Evolutionary conservation across 2,329 filamentous ascomycete species (phyloP).

Genomic region (Xylaria arbuscula): DNA sequence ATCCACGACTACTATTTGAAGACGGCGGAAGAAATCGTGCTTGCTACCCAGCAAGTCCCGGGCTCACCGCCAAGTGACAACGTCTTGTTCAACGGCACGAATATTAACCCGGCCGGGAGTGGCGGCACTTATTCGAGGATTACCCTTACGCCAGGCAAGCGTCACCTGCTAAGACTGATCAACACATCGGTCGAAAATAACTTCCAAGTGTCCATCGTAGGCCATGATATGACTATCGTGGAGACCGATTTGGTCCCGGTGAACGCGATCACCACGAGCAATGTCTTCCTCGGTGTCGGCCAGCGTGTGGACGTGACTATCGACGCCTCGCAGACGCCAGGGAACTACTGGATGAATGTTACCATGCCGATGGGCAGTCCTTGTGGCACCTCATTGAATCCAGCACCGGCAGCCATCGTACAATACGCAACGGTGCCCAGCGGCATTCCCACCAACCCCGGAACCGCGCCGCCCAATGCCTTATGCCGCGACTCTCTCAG

Average conservation of each 20-base stretch:
- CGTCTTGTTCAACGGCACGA: slow-evolving; percentile 58
- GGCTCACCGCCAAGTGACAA: slow-evolving; percentile 50
- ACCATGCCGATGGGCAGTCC: slow-evolving; percentile 35
- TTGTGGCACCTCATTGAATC: slow-evolving; percentile 39
- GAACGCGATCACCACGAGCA: slow-evolving; percentile 59
- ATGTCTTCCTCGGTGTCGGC: slow-evolving; percentile 62
- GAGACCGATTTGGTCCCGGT: slow-evolving; percentile 65
- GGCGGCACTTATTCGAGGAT: slow-evolving; percentile 50
- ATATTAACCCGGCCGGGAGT: slow-evolving; percentile 47
- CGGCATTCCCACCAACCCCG: slow-evolving; percentile 36
- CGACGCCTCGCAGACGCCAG: slow-evolving; percentile 51
- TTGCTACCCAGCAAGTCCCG: slow-evolving; percentile 34
- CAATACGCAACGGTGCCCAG: slow-evolving; percentile 35
- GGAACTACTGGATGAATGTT: slow-evolving; percentile 50
- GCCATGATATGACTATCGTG: slow-evolving; percentile 64
- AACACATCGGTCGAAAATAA: slow-evolving; percentile 62
- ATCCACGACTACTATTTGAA: slow-evolving; percentile 65
- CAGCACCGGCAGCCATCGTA: slow-evolving; percentile 41
- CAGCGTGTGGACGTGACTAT: slow-evolving; percentile 61
- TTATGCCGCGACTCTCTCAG: slow-evolving; percentile 38
- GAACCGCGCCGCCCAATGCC: slow-evolving; percentile 31
- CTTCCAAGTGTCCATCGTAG: slow-evolving; percentile 63
- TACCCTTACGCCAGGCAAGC: slow-evolving; percentile 55
- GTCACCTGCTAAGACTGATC: slow-evolving; percentile 61
- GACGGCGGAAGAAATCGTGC: slow-evolving; percentile 47